Base-by-base conservation (phyloP, 805 yeast species). In the Metschnikowia gelsemii region DNA sequence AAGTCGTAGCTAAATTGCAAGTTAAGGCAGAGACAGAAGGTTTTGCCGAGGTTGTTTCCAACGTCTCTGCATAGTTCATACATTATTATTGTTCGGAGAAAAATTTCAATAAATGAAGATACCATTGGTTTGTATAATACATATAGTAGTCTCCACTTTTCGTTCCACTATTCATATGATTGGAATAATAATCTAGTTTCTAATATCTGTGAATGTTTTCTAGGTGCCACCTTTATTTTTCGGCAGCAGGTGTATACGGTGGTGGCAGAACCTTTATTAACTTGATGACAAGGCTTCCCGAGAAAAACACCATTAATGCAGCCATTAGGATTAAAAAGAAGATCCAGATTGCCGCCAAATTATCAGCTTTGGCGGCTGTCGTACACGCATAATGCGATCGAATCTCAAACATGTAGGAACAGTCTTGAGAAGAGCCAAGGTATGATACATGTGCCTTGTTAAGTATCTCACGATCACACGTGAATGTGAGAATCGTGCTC, bases 371-470 rank as follows among this genome's bases (percentile, higher is more conserved):
- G 18, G 56, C 55, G 16, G 56, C 79, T 0, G 89, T 83, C 0
- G 95, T 87, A 61, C 96, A 88, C 0, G 95, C 96, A 63, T 82
- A 84, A 31, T 86, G 80, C 3, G 95, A 85, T 50, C 88, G 66
- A 23, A 87, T 88, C 56, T 88, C 96, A 59, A 88, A 88, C 56
- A 83, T 77, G 60, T 86, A 88, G 26, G 83, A 79, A 62, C 96
- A 88, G 47, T 88, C 86, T 58, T 87, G 77, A 30, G 78, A 56
- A 5, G 79, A 79, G 1, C 93, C 93, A 23, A 88, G 74, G 58
- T 73, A 87, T 13, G 85, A 74, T 0, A 87, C 68, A 25, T 78
- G 70, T 0, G 90, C 93, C 46, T 77, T 77, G 5, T 77, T 63
- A 57, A 76, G 61, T 55, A 84, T 77, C 37, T 84, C 91, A 46